Evolutionary conservation across 78 protist genomes (phyloP).

Genomic region (Dictyostelium firmibasis): DNA sequence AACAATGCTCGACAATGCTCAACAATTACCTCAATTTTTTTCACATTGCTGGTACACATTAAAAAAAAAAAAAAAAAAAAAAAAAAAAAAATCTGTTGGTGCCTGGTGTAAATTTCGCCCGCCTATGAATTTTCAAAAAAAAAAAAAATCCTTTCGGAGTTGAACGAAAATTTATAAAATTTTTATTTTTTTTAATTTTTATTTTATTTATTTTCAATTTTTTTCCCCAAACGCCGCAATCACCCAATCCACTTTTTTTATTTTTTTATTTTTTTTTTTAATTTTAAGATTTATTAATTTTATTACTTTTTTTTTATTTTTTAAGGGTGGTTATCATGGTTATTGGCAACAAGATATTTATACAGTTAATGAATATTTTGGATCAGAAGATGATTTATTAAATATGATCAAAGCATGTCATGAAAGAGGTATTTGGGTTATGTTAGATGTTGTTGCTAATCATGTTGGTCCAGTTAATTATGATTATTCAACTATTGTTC

Average conservation of each 20-base stretch:
- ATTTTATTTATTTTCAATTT: not conserved
- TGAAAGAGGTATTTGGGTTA: constrained; percentile 77
- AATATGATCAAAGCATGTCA: constrained; percentile 78
- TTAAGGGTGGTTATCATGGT: constrained; percentile 92
- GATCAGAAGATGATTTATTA: constrained; percentile 81
- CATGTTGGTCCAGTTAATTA: constrained; percentile 80
- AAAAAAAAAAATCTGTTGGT: not conserved
- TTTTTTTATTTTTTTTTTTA: not conserved
- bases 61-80: not conserved
- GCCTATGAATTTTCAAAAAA: not conserved
- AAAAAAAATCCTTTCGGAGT: not conserved
- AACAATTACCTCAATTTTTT: not conserved
- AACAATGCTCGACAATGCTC: too few species aligned
- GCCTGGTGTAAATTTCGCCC: not conserved
- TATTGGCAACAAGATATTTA: constrained; percentile 82
- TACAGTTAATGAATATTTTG: constrained; percentile 82
- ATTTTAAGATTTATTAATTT: not conserved
- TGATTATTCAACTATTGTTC: constrained; percentile 62
- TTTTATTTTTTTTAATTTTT: not conserved
- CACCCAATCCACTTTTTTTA: not conserved
- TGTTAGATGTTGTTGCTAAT: constrained; percentile 81
- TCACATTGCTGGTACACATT: too few species aligned
- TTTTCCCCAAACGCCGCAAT: not conserved
- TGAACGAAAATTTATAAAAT: not conserved
- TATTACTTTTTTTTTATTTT: not conserved